Evolutionary conservation across 164 flowering plant genomes (phyloP).

Genomic region (Saururus chinensis): DNA sequence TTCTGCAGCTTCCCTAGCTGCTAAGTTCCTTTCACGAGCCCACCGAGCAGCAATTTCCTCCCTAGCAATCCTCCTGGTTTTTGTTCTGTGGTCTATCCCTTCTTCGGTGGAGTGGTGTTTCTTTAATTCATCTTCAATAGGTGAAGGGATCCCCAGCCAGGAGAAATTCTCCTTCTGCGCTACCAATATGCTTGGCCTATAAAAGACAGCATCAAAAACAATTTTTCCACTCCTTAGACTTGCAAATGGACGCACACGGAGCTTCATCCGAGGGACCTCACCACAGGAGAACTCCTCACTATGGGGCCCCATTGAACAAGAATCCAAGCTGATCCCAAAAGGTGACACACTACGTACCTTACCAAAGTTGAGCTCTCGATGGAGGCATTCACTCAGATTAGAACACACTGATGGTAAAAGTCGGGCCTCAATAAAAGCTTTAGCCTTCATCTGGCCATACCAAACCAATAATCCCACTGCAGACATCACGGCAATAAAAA

Average conservation of each 20-base stretch:
- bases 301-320: constrained; percentile 81
- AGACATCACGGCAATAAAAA: constrained; percentile 61
- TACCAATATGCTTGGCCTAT: constrained; percentile 59
- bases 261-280: constrained; percentile 63
- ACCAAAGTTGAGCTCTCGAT: constrained; percentile 75
- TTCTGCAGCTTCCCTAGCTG: constrained; percentile 63
- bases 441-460: constrained; percentile 72
- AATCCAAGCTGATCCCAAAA: constrained; percentile 73
- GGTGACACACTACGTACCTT: constrained; percentile 74
- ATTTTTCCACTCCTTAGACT: constrained; percentile 89
- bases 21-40: constrained; percentile 55
- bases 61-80: constrained; percentile 69
- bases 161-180: constrained; percentile 79
- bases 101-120: constrained; percentile 76
- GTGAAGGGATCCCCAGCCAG: constrained; percentile 80
- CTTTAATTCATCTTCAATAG: constrained; percentile 31
- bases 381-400: constrained; percentile 59
- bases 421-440: constrained; percentile 53
- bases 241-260: constrained; percentile 70
- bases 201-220: constrained; percentile 85
- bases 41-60: constrained; percentile 65
- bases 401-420: constrained; percentile 85
- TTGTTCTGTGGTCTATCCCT: constrained; percentile 88
- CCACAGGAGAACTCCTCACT: constrained; percentile 83
- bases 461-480: constrained; percentile 71